Percentiles rank a stretch among this genome's conserved stretches.
Evolutionary conservation across 306 rosid species (phyloP).

Genomic region (Glycine soja): DNA sequence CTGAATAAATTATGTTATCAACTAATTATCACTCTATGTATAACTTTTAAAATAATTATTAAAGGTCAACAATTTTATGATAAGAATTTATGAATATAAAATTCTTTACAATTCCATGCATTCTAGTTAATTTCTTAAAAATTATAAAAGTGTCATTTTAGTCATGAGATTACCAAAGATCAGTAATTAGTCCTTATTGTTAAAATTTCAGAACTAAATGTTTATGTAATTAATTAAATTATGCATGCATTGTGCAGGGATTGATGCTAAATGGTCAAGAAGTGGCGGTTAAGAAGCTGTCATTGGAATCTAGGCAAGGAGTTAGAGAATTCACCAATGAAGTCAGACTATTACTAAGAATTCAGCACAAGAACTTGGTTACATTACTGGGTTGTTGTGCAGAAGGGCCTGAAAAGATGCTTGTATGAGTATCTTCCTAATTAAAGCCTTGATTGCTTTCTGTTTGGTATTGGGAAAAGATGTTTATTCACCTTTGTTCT

Average conservation of each 20-base stretch:
- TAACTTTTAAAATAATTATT: neutral
- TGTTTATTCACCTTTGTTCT: conserved; percentile 8
- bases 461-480: conserved; percentile 63
- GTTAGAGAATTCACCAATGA: conserved; percentile 83
- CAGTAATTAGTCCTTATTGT: neutral
- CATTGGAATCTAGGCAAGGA: conserved; percentile 83
- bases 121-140: neutral
- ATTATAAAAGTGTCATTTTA: neutral
- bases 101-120: neutral
- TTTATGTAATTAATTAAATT: conserved; percentile 9
- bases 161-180: neutral
- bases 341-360: conserved; percentile 71
- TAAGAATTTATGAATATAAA: neutral
- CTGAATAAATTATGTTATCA: neutral
- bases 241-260: conserved; percentile 59
- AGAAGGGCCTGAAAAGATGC: conserved; percentile 97
- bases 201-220: neutral
- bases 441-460: conserved; percentile 83
- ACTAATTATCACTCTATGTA: neutral
- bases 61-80: neutral
- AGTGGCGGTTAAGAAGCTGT: conserved; percentile 89
- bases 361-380: conserved; percentile 89
- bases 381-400: conserved; percentile 79
- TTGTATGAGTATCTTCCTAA: conserved; percentile 85
- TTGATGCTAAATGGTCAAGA: conserved; percentile 88